Conservation (phyloP, 2,329 filamentous ascomycete species). For the Dothideomycetidae sp. region DNA sequence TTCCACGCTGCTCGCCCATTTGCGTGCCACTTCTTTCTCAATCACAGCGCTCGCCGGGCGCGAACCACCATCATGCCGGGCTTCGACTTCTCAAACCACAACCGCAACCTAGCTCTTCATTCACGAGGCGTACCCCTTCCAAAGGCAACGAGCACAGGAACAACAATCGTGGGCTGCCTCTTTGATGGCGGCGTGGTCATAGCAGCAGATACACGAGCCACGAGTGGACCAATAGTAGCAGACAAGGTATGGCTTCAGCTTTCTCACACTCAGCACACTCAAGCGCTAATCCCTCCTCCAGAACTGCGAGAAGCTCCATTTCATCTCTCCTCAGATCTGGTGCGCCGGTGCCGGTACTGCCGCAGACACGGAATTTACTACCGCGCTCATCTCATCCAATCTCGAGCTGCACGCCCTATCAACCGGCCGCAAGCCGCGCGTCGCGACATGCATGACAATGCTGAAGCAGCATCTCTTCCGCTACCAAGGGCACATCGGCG, state of each 20-base stretch:
- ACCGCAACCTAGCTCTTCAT: conserved; percentile 93
- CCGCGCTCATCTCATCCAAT: conserved; percentile 94
- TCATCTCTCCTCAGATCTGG: conserved; percentile 98
- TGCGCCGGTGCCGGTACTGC: conserved; percentile 96
- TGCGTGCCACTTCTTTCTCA: too few species aligned
- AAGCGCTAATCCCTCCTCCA: conserved; percentile 9
- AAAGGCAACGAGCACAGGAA: conserved; percentile 96
- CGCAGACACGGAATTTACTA: conserved; percentile 98
- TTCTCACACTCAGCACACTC: not conserved
- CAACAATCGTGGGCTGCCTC: conserved; percentile 95
- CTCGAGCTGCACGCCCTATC: conserved; percentile 94
- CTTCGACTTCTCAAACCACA: conserved; percentile 99
- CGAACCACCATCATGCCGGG: conserved; percentile 57
- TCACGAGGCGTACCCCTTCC: conserved; percentile 86
- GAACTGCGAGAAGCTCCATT: conserved; percentile 99
- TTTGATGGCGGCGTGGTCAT: conserved; percentile 96
- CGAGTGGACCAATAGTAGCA: conserved; percentile 92
- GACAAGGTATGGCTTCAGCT: conserved; percentile 57
- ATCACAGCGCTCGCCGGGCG: too few species aligned
- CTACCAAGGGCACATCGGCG: conserved; percentile 94
- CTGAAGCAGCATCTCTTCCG: conserved; percentile 99
- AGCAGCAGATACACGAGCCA: conserved; percentile 94
- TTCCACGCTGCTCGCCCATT: too few species aligned
- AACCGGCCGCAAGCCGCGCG: conserved; percentile 88
- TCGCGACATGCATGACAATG: conserved; percentile 98